Evolutionary conservation across 139 green algal species (phyloP).

Genomic region (Gonium pectorale): DNA sequence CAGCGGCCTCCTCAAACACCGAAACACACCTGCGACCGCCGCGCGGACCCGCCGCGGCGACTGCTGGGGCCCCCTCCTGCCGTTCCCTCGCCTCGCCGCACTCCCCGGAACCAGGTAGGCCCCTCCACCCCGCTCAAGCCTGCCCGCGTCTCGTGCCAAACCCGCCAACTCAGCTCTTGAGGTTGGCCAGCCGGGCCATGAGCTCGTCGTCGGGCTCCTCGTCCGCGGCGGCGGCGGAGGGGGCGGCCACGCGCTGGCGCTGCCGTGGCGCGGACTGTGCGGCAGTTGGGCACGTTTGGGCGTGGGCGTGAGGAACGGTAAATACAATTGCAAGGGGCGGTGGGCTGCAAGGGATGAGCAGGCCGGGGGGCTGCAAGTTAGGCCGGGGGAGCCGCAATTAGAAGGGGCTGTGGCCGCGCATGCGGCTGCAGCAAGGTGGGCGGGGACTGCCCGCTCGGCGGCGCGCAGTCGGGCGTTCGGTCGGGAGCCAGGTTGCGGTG

Average conservation of each 20-base stretch:
- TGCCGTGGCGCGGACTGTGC: not conserved
- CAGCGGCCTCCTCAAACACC: not conserved
- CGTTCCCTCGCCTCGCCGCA: not conserved
- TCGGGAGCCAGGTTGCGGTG: too few relatives aligned
- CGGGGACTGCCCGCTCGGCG: not conserved
- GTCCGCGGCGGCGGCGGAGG: slow-evolving; percentile 4
- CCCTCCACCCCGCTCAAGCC: not conserved
- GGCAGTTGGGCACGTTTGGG: not conserved
- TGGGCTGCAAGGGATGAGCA: not conserved
- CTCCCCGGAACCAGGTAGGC: too few relatives aligned
- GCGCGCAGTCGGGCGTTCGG: too few relatives aligned
- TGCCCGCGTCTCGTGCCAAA: too few relatives aligned
- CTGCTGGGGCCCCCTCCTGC: not conserved
- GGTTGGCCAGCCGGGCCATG: slow-evolving; percentile 46
- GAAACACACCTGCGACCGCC: not conserved
- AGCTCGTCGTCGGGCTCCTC: slow-evolving; percentile 55
- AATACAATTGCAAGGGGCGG: not conserved
- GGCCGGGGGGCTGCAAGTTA: not conserved
- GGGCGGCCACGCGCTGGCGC: slow-evolving; percentile 8
- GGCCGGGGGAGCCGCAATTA: not conserved
- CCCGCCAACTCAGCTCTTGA: slow-evolving; percentile 46
- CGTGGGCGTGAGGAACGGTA: not conserved
- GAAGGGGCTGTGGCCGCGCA: not conserved
- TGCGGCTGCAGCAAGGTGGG: not conserved
- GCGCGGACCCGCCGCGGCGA: not conserved